Evolutionary conservation across 1,139 yeast species (phyloP).

Genomic region (Kurtzmaniella quercitrusa): DNA sequence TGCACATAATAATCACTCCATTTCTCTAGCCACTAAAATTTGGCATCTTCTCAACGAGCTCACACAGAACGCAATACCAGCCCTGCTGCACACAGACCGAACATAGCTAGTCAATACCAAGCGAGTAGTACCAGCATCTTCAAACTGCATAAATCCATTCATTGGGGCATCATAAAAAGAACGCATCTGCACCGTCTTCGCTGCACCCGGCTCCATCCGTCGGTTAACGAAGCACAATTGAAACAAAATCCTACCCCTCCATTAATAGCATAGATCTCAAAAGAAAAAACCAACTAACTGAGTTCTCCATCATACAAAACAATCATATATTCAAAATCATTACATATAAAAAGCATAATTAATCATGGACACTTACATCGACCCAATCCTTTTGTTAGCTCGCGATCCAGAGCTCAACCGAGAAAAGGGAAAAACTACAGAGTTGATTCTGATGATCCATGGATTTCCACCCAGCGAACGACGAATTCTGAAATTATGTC

Average conservation of each 20-base stretch:
- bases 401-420: conserved; percentile 48
- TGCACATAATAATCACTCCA: neutral
- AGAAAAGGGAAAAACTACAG: conserved; percentile 38
- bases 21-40: neutral
- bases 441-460: conserved; percentile 39
- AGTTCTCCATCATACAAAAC: neutral
- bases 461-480: conserved; percentile 42
- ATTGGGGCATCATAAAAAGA: too few relatives aligned
- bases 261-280: too few relatives aligned
- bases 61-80: neutral
- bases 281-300: too few relatives aligned
- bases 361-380: conserved; percentile 27
- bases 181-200: too few relatives aligned
- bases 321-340: neutral
- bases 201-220: too few relatives aligned
- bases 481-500: conserved; percentile 49
- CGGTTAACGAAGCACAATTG: too few relatives aligned
- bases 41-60: neutral
- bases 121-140: neutral
- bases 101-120: neutral
- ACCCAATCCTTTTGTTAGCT: conserved; percentile 45
- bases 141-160: neutral
- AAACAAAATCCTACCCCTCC: too few relatives aligned
- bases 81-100: neutral
- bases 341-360: neutral